Evolutionary conservation across 2,329 filamentous ascomycete species (phyloP), one percentile per base, ranked within the genome.

Genomic region (Fusarium pseudograminearum): DNA sequence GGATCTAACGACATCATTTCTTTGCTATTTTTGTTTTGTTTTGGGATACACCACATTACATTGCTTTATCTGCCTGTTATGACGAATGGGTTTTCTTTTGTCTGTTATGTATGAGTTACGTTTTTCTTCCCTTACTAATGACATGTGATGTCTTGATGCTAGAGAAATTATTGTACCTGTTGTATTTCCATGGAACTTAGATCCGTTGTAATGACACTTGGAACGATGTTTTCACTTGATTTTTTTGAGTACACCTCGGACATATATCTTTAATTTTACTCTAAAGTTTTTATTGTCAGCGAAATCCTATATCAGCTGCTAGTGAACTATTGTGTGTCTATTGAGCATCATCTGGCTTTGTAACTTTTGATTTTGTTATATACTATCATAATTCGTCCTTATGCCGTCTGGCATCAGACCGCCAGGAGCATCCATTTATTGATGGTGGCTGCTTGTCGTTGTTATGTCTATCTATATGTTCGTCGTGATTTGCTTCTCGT

Each of bases 181-280:
- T 46, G 44, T 66, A 60, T 40, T 62, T 60, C 36, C 18, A 44
- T 53, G 64, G 58, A 60, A 53, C 50, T 57, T 70, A 64, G 56
- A 65, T 57, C 45, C 53, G 48, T 66, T 69, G 60, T 73, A 73
- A 72, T 74, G 70, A 66, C 45, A 59, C 40, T 53, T 26, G 44
- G 42, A 38, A 54, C 47, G 52, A 70, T 24, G 30, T 38, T 45
- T 65, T 56, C 10, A 26, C 41, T 57, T 45, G 18, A 20, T 46
- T 33, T 11, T 20, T 40, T 36, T 52, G 18, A 15, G 9, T 30
- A 40, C 6, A 22, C 28, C 28, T 30, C 11, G 28, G 28, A 18
- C 9, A 12, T 30, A 10, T 20, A 9, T 41, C 18, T 51, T 41
- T 16, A 14, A 30, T 30, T 45, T n/a, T 15, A 15, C 9, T 11